Conservation (phyloP, 192 early-diverging fungal species). For the Radiomyces spectabilis region DNA sequence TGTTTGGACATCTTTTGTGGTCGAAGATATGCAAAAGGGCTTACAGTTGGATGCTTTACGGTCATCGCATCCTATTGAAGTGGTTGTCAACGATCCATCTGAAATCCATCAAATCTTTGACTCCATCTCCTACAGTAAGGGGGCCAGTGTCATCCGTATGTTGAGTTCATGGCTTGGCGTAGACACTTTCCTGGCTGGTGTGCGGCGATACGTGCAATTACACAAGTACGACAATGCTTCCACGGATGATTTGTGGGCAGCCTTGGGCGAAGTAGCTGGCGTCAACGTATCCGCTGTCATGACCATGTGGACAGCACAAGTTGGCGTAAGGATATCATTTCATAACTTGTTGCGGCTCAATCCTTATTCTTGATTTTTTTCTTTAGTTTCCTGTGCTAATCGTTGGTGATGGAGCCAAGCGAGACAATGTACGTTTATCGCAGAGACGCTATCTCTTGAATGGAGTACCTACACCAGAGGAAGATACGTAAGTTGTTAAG, state of each 20-base stretch:
- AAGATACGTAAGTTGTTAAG: no score
- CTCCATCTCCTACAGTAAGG: slow-evolving; percentile 83
- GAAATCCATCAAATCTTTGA: slow-evolving; percentile 96
- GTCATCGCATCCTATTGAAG: slow-evolving; percentile 88
- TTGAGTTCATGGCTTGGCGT: slow-evolving; percentile 63
- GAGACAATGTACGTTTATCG: slow-evolving; percentile 55
- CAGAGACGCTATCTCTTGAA: no score
- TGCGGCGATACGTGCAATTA: slow-evolving; percentile 68
- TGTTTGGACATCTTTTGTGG: slow-evolving; percentile 81
- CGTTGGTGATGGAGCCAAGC: slow-evolving; percentile 24
- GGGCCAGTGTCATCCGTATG: slow-evolving; percentile 90
- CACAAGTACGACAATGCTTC: slow-evolving; percentile 80
- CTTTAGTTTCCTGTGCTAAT: slow-evolving; percentile 68
- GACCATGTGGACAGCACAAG: slow-evolving; percentile 80
- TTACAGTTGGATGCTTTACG: slow-evolving; percentile 73
- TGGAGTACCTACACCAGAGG: no score
- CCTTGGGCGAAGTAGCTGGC: slow-evolving; percentile 66
- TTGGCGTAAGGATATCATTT: slow-evolving; percentile 68
- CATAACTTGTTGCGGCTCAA: neutral
- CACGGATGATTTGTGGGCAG: slow-evolving; percentile 81
- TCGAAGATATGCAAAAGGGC: slow-evolving; percentile 64
- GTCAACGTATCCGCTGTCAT: slow-evolving; percentile 75
- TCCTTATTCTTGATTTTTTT: neutral
- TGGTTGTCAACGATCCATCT: slow-evolving; percentile 70
- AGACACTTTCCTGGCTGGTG: slow-evolving; percentile 59